Percentiles rank a stretch among this genome's conserved stretches.
Conservation (phyloP, 768 basidiomycete genomes). For the Xerocomellus chrysenteron region DNA sequence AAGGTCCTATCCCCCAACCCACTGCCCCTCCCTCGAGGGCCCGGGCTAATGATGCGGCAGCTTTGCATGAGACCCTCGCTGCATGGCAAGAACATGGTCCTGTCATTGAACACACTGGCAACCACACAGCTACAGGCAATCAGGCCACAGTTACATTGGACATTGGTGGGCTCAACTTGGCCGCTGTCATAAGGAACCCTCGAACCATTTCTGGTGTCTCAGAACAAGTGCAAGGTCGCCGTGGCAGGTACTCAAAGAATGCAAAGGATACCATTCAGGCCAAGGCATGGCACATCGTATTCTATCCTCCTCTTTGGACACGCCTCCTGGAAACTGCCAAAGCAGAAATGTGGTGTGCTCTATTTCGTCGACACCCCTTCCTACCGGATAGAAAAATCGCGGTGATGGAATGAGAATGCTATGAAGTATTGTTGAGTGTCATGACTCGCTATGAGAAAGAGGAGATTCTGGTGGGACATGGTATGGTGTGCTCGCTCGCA, state of each 20-base stretch:
- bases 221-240: not conserved
- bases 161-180: no score
- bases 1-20: no score
- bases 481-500: not conserved
- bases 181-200: no score
- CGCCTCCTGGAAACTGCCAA: not conserved
- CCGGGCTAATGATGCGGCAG: no score
- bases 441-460: not conserved
- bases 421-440: not conserved
- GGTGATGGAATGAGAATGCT: not conserved
- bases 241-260: not conserved
- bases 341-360: not conserved
- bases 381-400: not conserved
- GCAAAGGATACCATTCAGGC: not conserved
- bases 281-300: not conserved
- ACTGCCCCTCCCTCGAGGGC: no score
- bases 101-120: no score
- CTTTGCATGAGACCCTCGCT: no score
- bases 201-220: not conserved
- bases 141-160: no score
- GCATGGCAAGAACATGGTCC: no score
- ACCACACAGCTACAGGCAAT: no score
- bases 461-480: not conserved
- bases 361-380: not conserved
- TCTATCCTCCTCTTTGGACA: not conserved